Evolutionary conservation across 2,329 filamentous ascomycete genomes (phyloP).

Genomic region (Scleromitrula shiraiana): DNA sequence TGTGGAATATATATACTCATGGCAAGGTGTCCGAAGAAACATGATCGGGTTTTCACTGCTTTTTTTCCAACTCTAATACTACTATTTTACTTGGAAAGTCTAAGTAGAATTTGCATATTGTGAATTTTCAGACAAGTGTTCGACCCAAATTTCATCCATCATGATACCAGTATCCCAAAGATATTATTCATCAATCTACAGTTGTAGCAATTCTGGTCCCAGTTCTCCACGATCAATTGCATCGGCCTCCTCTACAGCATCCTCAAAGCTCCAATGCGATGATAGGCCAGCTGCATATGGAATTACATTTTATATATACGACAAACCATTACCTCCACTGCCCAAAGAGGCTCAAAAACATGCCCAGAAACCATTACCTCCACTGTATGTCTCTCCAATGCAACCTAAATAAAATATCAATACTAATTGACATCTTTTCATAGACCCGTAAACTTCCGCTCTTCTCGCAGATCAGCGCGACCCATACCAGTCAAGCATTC

Average conservation of each 20-base stretch:
- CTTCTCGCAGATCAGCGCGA: not conserved
- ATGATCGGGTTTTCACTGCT: too few species aligned
- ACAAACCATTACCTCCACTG: constrained; percentile 5
- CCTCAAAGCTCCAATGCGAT: not conserved
- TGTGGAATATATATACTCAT: too few species aligned
- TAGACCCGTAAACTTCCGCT: not conserved
- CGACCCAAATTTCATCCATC: not conserved
- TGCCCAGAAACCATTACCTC: constrained; percentile 5
- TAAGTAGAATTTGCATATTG: too few species aligned
- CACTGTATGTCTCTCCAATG: not conserved
- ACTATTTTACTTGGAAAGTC: too few species aligned
- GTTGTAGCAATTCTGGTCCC: not conserved
- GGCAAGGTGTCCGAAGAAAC: too few species aligned
- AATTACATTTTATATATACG: constrained; percentile 7
- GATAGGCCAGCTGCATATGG: constrained; percentile 1
- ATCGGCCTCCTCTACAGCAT: too few species aligned
- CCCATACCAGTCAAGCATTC: not conserved
- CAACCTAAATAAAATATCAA: not conserved
- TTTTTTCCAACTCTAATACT: too few species aligned
- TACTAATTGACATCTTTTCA: not conserved
- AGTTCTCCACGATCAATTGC: not conserved
- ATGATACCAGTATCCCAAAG: not conserved
- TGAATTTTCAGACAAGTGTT: too few species aligned
- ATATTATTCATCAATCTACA: constrained; percentile 2
- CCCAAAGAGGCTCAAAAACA: not conserved